Percentiles rank a stretch among this genome's conserved stretches.
Evolutionary conservation across 129 eudicot species (phyloP).

Genomic region (Tagetes patula): DNA sequence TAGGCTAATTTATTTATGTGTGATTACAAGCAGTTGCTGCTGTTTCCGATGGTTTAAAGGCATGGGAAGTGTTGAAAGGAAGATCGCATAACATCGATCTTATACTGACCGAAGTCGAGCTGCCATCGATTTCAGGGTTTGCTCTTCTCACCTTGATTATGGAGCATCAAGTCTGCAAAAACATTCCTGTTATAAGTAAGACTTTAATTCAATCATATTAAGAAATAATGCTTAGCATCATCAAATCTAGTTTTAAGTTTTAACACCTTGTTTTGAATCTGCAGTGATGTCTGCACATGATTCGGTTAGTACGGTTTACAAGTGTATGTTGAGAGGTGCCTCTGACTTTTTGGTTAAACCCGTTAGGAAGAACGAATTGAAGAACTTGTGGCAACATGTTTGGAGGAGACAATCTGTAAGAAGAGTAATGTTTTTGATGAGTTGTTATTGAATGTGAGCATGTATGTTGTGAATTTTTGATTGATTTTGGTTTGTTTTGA

Average conservation of each 20-base stretch:
- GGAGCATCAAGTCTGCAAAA: conserved; percentile 82
- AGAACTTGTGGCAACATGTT: conserved; percentile 95
- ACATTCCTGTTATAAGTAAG: conserved; percentile 95
- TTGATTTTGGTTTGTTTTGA: conserved; percentile 20
- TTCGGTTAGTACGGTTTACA: conserved; percentile 78
- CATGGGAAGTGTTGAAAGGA: conserved; percentile 78
- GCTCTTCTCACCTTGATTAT: conserved; percentile 72
- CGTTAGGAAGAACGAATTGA: conserved; percentile 81
- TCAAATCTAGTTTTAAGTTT: not conserved
- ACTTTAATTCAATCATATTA: not conserved
- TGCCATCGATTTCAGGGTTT: conserved; percentile 85
- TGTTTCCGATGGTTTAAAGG: conserved; percentile 84
- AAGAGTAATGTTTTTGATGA: not conserved
- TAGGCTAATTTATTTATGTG: conserved; percentile 13
- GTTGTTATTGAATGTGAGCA: not conserved
- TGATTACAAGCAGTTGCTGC: conserved; percentile 61
- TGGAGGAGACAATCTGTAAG: conserved; percentile 92
- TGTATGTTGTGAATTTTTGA: not conserved
- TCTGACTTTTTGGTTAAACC: conserved; percentile 94
- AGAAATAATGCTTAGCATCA: not conserved
- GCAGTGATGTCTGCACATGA: conserved; percentile 94
- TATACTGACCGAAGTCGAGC: conserved; percentile 79
- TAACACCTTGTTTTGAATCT: conserved; percentile 14
- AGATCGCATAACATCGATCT: conserved; percentile 66
- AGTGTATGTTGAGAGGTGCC: conserved; percentile 95